Evolutionary conservation across 1,284 basidiomycete genomes (phyloP).

Genomic region (Trichosporon faecale): DNA sequence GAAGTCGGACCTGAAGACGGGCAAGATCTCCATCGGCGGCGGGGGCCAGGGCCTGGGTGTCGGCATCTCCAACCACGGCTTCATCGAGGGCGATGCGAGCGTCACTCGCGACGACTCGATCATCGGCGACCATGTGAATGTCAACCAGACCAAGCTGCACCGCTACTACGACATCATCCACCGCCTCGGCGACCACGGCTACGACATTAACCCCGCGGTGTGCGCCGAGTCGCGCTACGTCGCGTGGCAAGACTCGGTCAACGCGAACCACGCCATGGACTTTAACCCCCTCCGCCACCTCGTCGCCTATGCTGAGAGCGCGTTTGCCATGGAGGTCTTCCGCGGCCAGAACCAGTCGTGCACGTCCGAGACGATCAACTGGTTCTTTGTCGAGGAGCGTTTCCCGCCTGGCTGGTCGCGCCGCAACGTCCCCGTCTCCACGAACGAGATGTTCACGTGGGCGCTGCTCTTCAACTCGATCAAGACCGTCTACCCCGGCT

Average conservation of each 20-base stretch:
- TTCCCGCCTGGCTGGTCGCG: slow-evolving; percentile 17
- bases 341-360: slow-evolving; percentile 5
- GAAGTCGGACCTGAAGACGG: slow-evolving; percentile 10
- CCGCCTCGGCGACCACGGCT: slow-evolving; percentile 4
- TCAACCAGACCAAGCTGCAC: slow-evolving; percentile 2
- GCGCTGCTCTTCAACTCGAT: not conserved
- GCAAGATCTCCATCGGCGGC: slow-evolving; percentile 13
- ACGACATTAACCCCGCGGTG: not conserved
- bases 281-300: slow-evolving; percentile 12
- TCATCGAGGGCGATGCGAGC: slow-evolving; percentile 17
- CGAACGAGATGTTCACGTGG: slow-evolving; percentile 15
- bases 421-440: slow-evolving; percentile 9
- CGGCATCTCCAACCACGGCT: slow-evolving; percentile 13
- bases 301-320: slow-evolving; percentile 17
- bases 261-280: slow-evolving; percentile 14
- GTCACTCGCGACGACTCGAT: slow-evolving; percentile 13
- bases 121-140: not conserved
- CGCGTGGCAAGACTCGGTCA: slow-evolving; percentile 6
- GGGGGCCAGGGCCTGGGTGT: not conserved
- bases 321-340: slow-evolving; percentile 14
- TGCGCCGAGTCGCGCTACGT: slow-evolving; percentile 1
- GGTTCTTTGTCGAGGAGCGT: slow-evolving; percentile 16
- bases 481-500: not conserved
- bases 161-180: not conserved
- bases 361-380: slow-evolving; percentile 12